A percentile compares a stretch with the other conserved stretches of the same genome.
Evolutionary conservation across 192 early-diverging fungal species (phyloP).

Genomic region (Mortierella antarctica): DNA sequence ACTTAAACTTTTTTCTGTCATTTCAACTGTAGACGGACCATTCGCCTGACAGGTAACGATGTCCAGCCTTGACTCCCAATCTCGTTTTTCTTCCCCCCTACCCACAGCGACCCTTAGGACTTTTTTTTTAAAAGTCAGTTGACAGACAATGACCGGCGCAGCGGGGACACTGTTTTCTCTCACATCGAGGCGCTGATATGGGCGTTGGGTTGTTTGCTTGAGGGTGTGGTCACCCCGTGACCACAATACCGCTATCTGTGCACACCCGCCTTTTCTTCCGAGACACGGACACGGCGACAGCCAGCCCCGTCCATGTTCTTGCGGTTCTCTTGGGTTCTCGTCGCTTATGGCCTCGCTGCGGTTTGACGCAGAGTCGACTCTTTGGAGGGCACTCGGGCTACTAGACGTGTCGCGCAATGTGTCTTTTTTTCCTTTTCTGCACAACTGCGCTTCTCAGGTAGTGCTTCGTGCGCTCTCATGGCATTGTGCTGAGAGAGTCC

Average conservation of each 20-base stretch:
- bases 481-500: too few relatives aligned
- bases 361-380: too few relatives aligned
- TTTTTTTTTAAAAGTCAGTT: too few relatives aligned
- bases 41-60: conserved; percentile 51
- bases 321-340: too few relatives aligned
- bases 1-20: neutral
- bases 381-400: neutral
- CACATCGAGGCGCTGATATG: too few relatives aligned
- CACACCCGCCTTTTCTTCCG: too few relatives aligned
- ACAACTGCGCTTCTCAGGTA: neutral
- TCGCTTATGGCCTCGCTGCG: too few relatives aligned
- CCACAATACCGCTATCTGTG: neutral
- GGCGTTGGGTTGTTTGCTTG: neutral
- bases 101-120: neutral
- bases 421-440: neutral
- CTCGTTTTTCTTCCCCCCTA: neutral
- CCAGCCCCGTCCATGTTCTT: too few relatives aligned
- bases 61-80: neutral
- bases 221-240: neutral
- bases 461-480: neutral
- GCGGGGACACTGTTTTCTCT: too few relatives aligned
- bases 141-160: too few relatives aligned
- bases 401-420: neutral
- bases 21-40: conserved; percentile 20
- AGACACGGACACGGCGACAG: too few relatives aligned